phyloP scores from a whole-genome alignment of 768 basidiomycete genomes.

The Udeniomyces megalosporus region DNA sequence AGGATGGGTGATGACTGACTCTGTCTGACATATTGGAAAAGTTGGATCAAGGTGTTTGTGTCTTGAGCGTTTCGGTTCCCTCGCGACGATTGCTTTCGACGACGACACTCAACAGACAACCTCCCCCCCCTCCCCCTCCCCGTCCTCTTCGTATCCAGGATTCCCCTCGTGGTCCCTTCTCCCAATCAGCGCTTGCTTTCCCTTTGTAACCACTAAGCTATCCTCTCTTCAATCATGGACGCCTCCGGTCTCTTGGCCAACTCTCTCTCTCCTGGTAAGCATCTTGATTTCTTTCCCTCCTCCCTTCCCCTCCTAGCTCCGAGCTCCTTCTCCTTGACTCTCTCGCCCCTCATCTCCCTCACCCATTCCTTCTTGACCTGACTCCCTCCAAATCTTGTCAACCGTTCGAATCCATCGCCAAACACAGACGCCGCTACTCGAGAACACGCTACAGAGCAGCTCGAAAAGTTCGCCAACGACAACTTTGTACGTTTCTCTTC shows the following conservation, averaged over 20 bases:
- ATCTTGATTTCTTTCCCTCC: background rate
- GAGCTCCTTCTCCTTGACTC: background rate
- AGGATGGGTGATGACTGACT: background rate
- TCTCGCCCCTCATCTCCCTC: background rate
- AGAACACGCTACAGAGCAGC: constrained; percentile 76
- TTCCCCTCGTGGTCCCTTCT: background rate
- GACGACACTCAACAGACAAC: background rate
- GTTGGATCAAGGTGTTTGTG: too few species aligned
- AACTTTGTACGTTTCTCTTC: constrained; percentile 60
- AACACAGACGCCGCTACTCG: constrained; percentile 68
- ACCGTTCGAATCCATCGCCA: background rate
- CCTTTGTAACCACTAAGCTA: background rate
- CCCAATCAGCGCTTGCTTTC: background rate
- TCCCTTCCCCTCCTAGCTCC: background rate
- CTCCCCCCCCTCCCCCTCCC: background rate
- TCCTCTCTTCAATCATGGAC: constrained; percentile 47
- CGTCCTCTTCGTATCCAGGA: background rate
- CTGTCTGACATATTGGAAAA: background rate
- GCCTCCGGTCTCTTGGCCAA: constrained; percentile 79
- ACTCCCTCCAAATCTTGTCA: too few species aligned
- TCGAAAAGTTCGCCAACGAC: constrained; percentile 68
- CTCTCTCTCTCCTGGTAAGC: constrained; percentile 72
- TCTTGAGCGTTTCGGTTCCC: too few species aligned
- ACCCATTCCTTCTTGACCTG: constrained; percentile 14
- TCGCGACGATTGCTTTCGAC: background rate